These are phyloP conservation scores for Pseudopithomyces maydicus DNA, from an alignment of 2,329 filamentous ascomycete species.

Conservation along the genomic window DNA sequence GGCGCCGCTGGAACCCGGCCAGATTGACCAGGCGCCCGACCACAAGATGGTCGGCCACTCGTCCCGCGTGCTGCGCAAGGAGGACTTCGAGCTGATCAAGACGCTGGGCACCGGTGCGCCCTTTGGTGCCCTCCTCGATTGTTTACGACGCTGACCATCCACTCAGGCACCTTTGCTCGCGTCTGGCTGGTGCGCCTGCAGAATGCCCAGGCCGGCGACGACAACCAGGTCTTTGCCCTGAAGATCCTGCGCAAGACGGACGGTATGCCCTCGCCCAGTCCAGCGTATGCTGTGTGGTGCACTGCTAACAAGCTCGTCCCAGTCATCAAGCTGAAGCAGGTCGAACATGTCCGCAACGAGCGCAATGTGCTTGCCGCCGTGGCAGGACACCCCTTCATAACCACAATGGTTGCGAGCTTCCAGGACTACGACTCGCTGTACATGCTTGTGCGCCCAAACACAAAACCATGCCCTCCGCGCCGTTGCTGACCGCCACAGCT, in stretches of 20 bases:
- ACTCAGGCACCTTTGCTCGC: conserved; percentile 75
- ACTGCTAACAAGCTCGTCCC: conserved; percentile 25
- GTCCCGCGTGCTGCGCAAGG: conserved; percentile 51
- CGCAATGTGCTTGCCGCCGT: conserved; percentile 77
- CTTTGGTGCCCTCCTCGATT: not conserved
- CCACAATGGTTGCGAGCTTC: conserved; percentile 77
- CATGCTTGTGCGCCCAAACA: conserved; percentile 62
- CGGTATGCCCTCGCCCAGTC: conserved; percentile 39
- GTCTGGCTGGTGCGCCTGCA: conserved; percentile 77
- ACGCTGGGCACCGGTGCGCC: conserved; percentile 74
- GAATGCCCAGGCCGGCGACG: conserved; percentile 56
- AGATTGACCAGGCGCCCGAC: conserved; percentile 50
- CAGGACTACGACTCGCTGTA: conserved; percentile 79
- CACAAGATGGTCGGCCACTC: conserved; percentile 55
- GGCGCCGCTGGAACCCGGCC: conserved; percentile 47
- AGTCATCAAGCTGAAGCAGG: conserved; percentile 83
- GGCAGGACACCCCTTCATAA: conserved; percentile 82
- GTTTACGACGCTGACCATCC: conserved; percentile 24
- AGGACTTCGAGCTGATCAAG: conserved; percentile 74
- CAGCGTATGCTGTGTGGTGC: not conserved
- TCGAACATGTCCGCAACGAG: conserved; percentile 86
- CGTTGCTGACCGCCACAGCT: conserved; percentile 50
- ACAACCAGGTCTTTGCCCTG: conserved; percentile 74
- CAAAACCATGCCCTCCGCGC: not conserved
- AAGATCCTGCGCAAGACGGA: conserved; percentile 74